A percentile compares a stretch with the other conserved stretches of the same genome.
phyloP scores from a whole-genome alignment of 75 land plant genomes.

The Cryptomeria japonica region DNA sequence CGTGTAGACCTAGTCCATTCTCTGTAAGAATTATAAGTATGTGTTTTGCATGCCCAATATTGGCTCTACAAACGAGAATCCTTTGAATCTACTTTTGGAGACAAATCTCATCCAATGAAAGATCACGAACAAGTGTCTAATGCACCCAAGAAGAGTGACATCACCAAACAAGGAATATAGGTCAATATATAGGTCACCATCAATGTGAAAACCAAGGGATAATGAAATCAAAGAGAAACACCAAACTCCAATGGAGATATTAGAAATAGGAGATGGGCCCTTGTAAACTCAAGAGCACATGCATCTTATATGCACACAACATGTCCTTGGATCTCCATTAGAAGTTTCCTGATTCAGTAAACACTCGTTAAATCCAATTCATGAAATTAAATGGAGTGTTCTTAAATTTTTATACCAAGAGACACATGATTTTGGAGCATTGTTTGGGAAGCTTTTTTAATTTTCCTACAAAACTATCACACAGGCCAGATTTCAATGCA shows the following conservation, averaged over 20 bases:
- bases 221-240: background rate
- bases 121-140: background rate
- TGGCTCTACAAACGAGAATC: background rate
- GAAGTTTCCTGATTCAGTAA: too few species aligned
- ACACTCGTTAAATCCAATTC: too few species aligned
- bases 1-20: background rate
- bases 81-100: background rate
- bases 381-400: too few species aligned
- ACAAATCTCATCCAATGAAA: too few species aligned
- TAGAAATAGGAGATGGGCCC: background rate
- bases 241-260: background rate
- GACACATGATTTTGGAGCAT: too few species aligned
- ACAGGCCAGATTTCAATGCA: too few species aligned
- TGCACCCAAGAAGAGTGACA: background rate
- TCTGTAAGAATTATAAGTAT: background rate
- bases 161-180: background rate
- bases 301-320: background rate
- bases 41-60: background rate
- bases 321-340: too few species aligned
- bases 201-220: background rate
- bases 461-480: background rate
- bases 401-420: too few species aligned
- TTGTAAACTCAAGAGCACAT: background rate
- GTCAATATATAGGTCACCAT: background rate
- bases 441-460: too few species aligned